Percentiles rank a stretch among this genome's conserved stretches.
These are phyloP conservation scores for Aureobasidium namibiae DNA, from an alignment of 2,329 filamentous ascomycete genomes.

Conservation along the genomic window DNA sequence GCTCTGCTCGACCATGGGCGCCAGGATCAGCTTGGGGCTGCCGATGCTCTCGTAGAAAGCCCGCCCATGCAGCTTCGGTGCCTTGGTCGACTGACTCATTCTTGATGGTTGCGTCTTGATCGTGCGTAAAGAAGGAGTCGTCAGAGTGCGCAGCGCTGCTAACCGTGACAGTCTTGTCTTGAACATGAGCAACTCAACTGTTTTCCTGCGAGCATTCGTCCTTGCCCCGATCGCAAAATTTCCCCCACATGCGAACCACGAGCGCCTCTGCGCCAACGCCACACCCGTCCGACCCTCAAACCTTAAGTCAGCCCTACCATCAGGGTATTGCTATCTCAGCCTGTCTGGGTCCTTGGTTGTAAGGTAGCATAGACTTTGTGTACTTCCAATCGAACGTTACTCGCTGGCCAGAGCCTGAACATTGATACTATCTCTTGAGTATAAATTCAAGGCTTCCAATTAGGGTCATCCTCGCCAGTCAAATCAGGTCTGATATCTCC, in stretches of 20 bases:
- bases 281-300: not conserved
- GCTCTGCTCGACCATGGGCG: conserved; percentile 97
- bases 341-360: no score
- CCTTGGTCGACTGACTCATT: not conserved
- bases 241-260: not conserved
- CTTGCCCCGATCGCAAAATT: not conserved
- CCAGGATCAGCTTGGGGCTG: conserved; percentile 80
- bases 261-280: not conserved
- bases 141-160: not conserved
- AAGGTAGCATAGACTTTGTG: no score
- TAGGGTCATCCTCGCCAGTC: conserved; percentile 12
- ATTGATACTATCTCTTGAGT: not conserved
- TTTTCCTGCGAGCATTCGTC: not conserved
- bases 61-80: conserved; percentile 47
- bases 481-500: conserved; percentile 14
- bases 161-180: not conserved
- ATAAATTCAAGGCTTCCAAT: not conserved
- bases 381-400: no score
- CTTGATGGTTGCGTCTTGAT: not conserved
- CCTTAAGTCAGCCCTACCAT: not conserved
- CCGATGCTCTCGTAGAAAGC: conserved; percentile 94
- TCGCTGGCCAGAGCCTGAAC: not conserved
- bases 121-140: not conserved
- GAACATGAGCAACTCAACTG: not conserved
- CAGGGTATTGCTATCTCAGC: no score